A percentile compares a stretch with the other conserved stretches of the same genome.
Conservation (phyloP, 1,284 basidiomycete species). For the Trametes sp. region DNA sequence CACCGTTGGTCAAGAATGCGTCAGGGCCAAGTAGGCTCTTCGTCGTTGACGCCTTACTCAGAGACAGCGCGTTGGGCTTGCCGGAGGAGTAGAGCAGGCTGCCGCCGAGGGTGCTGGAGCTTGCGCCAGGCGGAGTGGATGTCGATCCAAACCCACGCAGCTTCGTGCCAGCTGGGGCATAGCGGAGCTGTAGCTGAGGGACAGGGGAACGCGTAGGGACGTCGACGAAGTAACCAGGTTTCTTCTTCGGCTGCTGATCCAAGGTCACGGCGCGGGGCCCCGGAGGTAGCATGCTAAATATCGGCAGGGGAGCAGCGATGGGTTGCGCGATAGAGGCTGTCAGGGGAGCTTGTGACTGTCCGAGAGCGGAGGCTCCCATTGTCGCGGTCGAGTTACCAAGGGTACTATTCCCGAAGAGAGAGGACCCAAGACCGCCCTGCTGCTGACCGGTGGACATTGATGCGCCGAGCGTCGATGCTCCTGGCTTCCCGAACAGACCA, state of each 20-base stretch:
- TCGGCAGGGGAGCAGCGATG: constrained; percentile 84
- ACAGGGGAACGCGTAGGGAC: constrained; percentile 70
- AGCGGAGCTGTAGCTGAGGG: constrained; percentile 65
- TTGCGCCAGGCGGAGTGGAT: constrained; percentile 47
- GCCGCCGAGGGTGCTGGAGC: constrained; percentile 46
- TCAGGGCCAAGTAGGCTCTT: constrained; percentile 58
- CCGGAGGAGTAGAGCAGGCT: constrained; percentile 58
- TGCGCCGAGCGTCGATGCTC: constrained; percentile 44
- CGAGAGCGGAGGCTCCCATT: constrained; percentile 50
- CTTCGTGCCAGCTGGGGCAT: constrained; percentile 69
- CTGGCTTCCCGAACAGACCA: constrained; percentile 54
- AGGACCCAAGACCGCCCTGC: constrained; percentile 46
- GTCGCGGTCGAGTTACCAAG: constrained; percentile 41
- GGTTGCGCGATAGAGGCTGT: constrained; percentile 92
- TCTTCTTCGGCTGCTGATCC: constrained; percentile 75
- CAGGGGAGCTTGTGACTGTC: constrained; percentile 61
- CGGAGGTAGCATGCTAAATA: constrained; percentile 77
- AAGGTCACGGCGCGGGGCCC: constrained; percentile 68
- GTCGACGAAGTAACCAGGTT: constrained; percentile 73
- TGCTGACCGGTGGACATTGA: constrained; percentile 51
- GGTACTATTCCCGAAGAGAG: constrained; percentile 55
- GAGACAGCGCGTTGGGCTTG: constrained; percentile 58
- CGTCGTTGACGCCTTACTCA: constrained; percentile 54
- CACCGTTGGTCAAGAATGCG: constrained; percentile 57
- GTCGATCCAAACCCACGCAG: constrained; percentile 71